These are phyloP conservation scores for Croton setiger DNA, from an alignment of 441 rosid genomes.

Conservation along the genomic window DNA sequence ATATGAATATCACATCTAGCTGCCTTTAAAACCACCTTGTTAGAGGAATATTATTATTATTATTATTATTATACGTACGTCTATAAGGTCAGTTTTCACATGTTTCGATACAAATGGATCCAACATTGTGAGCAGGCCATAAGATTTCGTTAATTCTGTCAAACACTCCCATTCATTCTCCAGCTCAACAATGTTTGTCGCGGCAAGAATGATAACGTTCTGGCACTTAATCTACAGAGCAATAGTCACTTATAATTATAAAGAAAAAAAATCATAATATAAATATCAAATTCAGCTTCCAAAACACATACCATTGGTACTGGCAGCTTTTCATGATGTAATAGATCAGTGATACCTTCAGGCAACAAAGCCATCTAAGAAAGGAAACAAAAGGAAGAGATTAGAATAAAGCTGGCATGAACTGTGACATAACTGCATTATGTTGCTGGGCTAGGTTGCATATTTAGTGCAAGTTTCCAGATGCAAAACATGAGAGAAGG, in stretches of 20 bases:
- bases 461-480: constrained; percentile 5
- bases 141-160: constrained; percentile 47
- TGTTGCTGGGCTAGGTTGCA: constrained; percentile 3
- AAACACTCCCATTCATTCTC: constrained; percentile 83
- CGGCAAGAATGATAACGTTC: constrained; percentile 67
- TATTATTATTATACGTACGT: constrained; percentile 39
- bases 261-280: neutral
- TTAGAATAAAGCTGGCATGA: constrained; percentile 15
- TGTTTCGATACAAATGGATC: constrained; percentile 54
- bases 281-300: constrained; percentile 16
- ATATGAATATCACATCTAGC: neutral
- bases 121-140: constrained; percentile 39
- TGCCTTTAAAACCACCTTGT: no score
- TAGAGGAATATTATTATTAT: no score
- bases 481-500: neutral
- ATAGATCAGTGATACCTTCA: constrained; percentile 85
- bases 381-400: constrained; percentile 29
- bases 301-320: constrained; percentile 70
- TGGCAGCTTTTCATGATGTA: constrained; percentile 79
- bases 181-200: constrained; percentile 70
- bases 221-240: constrained; percentile 71
- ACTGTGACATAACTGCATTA: neutral
- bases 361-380: constrained; percentile 91
- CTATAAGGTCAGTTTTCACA: constrained; percentile 53
- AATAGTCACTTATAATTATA: constrained; percentile 15